Base-by-base conservation (phyloP, 129 eudicot genomes). In the Pseudognaphalium luteoalbum region DNA sequence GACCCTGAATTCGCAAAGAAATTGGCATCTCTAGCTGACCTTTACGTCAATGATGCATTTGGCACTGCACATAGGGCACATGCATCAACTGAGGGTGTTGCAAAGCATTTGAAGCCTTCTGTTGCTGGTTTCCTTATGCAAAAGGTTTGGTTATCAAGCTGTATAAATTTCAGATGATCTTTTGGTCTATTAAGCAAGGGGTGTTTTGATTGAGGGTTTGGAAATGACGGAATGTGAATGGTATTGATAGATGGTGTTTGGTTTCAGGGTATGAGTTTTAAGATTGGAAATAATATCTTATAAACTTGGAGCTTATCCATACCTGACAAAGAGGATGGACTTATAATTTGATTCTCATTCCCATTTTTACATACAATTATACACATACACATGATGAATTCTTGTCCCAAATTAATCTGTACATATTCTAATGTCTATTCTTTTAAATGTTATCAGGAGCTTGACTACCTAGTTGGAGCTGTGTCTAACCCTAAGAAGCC, bases 21-120 rank as follows among this genome's bases (percentile, higher is more conserved):
- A 51, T 75, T 89, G 70, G 91, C 96, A 6, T 80, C 89, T 4
- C 81, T 84, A 37, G 91, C 91, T 12, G 91, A 87, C 71, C 61
- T 89, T 76, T 87, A 89, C 41, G 91, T 89, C 60, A 86, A 89
- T 59, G 96, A 89, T 89, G 96, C 96, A 29, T 89, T 89, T 73
- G 96, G 96, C 30, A 90, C 96, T 69, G 98, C 96, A 34, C 98
- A 92, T 61, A 85, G 98, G 60, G 98, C 98, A 19, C 98, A 92
- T 85, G 98, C 98, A 56, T 92, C 98, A 34, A 92, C 98, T 0
- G 96, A 92, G 77, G 98, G 98, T 50, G 98, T 92, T 32, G 84
- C 95, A 21, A 90, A 93, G 69, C 75, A 74, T 80, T 90, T 93
- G 92, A 90, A 88, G 82, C 98, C 98, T 64, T 67, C 96, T 59